phyloP scores from a whole-genome alignment of 2,329 filamentous ascomycete species.

The Epichloe festucae region DNA sequence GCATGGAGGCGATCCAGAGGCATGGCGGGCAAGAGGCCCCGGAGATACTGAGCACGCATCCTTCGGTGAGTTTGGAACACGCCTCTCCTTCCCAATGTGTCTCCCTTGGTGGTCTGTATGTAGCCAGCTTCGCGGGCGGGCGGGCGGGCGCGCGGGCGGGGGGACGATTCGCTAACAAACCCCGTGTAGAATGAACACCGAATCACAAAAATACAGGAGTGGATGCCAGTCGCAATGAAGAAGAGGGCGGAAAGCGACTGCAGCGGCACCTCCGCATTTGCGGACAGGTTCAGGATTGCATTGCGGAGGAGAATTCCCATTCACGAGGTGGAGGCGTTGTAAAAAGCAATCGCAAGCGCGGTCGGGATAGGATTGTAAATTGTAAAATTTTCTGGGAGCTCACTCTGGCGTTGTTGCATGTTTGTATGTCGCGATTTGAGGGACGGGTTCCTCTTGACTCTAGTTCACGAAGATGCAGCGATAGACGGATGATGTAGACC shows the following conservation, averaged over 20 bases:
- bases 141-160: neutral
- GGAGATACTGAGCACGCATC: conserved; percentile 66
- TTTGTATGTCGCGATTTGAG: no score
- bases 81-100: no score
- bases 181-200: conserved; percentile 41
- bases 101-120: no score
- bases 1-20: conserved; percentile 44
- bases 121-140: no score
- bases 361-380: no score
- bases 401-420: no score
- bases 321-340: conserved; percentile 3
- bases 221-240: conserved; percentile 43
- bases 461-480: no score
- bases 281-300: conserved; percentile 37
- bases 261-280: conserved; percentile 36
- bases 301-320: conserved; percentile 22
- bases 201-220: conserved; percentile 51
- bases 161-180: neutral
- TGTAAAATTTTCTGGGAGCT: no score
- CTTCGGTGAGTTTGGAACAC: conserved; percentile 40
- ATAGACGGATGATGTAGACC: no score
- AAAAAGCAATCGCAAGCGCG: no score
- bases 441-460: no score
- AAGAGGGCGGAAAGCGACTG: conserved; percentile 43
- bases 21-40: conserved; percentile 37